Conservation (phyloP, 345 rosid species). For the Hevea brasiliensis region DNA sequence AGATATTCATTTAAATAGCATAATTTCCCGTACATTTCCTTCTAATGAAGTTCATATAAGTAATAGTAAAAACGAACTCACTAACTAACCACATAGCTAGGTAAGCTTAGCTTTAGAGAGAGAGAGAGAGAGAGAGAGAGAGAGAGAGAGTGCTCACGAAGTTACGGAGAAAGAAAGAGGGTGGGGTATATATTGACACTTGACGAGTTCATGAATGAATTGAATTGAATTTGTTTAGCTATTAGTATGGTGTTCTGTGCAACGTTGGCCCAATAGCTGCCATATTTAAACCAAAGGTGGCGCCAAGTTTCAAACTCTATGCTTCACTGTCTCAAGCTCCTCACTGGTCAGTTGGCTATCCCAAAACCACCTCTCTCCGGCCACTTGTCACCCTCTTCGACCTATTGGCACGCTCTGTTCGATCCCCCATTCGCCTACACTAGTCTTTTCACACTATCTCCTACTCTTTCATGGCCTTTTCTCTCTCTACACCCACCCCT, state of each 20-base stretch:
- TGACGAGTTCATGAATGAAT: background rate
- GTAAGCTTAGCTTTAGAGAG: background rate
- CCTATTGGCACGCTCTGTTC: conserved; percentile 12
- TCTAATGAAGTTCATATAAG: too few species aligned
- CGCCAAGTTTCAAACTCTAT: conserved; percentile 29
- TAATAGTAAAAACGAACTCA: too few species aligned
- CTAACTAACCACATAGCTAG: too few species aligned
- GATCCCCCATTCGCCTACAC: conserved; percentile 13
- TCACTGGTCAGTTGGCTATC: conserved; percentile 41
- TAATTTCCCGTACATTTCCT: too few species aligned
- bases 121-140: background rate
- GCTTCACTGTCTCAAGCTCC: conserved; percentile 21
- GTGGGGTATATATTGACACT: background rate
- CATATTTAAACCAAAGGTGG: conserved; percentile 41
- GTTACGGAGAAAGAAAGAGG: too few species aligned
- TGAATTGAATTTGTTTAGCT: background rate
- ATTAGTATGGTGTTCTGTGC: conserved; percentile 19
- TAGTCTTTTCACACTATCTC: background rate
- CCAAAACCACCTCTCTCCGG: conserved; percentile 33
- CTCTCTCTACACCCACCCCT: conserved; percentile 10
- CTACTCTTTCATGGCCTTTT: conserved; percentile 11
- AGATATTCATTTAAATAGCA: too few species aligned
- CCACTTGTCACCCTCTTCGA: conserved; percentile 36
- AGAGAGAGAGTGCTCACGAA: background rate
- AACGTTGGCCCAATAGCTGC: conserved; percentile 8